Conservation (phyloP, 2,329 filamentous ascomycete genomes). For the Monilinia fructigena region DNA sequence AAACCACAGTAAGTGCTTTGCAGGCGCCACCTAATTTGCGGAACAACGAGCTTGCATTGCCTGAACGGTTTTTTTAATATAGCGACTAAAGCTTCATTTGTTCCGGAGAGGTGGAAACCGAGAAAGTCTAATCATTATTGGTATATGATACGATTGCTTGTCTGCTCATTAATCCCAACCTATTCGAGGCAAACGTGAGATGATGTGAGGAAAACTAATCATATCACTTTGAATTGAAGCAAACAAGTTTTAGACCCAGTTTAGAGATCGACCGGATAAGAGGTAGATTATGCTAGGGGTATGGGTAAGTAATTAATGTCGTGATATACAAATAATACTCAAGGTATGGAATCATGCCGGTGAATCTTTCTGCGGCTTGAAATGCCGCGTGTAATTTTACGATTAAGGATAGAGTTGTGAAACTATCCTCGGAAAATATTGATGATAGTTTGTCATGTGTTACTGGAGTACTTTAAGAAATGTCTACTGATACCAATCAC, state of each 20-base stretch:
- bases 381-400: neutral
- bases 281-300: neutral
- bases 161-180: neutral
- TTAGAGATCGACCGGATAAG: constrained; percentile 3
- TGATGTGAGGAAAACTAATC: neutral
- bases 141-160: constrained; percentile 4
- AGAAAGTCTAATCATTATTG: neutral
- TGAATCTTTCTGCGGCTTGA: constrained; percentile 7
- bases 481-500: neutral
- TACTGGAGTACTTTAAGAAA: neutral
- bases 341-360: constrained; percentile 18
- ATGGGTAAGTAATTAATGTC: neutral
- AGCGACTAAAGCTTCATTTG: constrained; percentile 4
- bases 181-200: constrained; percentile 4
- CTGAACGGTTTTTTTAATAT: constrained; percentile 8
- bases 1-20: constrained; percentile 10
- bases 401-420: neutral
- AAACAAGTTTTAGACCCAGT: neutral
- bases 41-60: constrained; percentile 13
- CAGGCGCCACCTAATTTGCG: constrained; percentile 16
- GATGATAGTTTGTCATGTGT: constrained; percentile 1
- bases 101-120: constrained; percentile 1
- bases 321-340: constrained; percentile 5
- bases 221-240: neutral
- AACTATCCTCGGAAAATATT: neutral